Base-by-base conservation (phyloP, 2,329 filamentous ascomycete genomes). In the Venturia oleaginea region DNA sequence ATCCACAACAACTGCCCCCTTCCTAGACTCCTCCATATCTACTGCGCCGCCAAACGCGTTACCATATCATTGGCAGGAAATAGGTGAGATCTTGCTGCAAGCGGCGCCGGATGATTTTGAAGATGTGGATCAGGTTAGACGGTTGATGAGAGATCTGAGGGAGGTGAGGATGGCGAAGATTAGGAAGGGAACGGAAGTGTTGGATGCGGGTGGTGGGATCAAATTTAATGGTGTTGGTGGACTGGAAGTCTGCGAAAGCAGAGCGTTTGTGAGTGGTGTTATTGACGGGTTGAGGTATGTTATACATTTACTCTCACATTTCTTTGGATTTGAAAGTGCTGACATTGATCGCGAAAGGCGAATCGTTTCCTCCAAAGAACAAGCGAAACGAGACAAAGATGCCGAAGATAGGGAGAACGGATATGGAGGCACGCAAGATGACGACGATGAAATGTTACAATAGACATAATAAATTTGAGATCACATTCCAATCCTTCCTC, bases 21-120 rank as follows among this genome's bases (percentile, higher is more conserved):
- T 97, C 72, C 77, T 95, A 1, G 84, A 86, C 0, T 87, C 87
- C 19, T 91, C 89, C 68, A 92, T 88, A 0, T 85, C 87, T 24
- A 80, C 84, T 59, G 84, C 88, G 1, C 85, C 87, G 10, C 78
- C 86, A 0, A 85, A 86, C 48, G 85, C 87, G 17, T 79, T 99
- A 38, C 94, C 94, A 0, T 97, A 96, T 73, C 93, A 97, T 78
- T 99, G 93, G 92, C 83, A 96, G 51, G 94, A 97, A 76, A 78
- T 97, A 10, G 88, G 89, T 22, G 92, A 96, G 76, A 86, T 95
- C 73, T 80, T 99, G 57, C 83, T 99, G 2, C 89, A 92, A 59
- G 88, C 91, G 64, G 92, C 92, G 4, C 83, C 85, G 32, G 92
- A 97, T 74, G 92, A 97, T 74, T 83, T 97, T 61, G 83, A 84